phyloP scores from a whole-genome alignment of 768 basidiomycete genomes.

The Rhodotorula diobovata region DNA sequence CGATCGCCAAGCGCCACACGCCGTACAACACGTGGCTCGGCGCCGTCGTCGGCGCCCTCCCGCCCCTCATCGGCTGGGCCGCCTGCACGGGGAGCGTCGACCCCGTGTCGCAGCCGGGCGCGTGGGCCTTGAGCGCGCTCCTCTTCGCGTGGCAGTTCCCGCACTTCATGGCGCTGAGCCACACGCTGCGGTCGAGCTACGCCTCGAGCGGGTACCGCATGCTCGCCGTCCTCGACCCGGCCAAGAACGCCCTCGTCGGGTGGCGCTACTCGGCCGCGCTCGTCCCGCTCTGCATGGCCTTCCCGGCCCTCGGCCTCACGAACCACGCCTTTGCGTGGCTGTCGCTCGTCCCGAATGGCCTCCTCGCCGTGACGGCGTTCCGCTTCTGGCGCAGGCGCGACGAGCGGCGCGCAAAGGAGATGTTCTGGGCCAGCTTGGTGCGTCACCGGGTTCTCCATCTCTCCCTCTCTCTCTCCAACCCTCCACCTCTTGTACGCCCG shows the following conservation, averaged over 20 bases:
- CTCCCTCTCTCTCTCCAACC: neutral
- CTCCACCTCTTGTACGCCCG: too few relatives aligned
- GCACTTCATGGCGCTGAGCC: slow-evolving; percentile 90
- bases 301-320: slow-evolving; percentile 84
- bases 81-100: slow-evolving; percentile 84
- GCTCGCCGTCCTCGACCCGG: slow-evolving; percentile 74
- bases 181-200: slow-evolving; percentile 79
- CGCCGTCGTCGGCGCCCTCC: slow-evolving; percentile 82
- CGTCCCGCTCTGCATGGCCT: slow-evolving; percentile 72
- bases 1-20: slow-evolving; percentile 79
- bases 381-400: slow-evolving; percentile 65
- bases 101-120: slow-evolving; percentile 59
- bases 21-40: slow-evolving; percentile 91
- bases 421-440: slow-evolving; percentile 81
- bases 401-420: slow-evolving; percentile 53
- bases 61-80: slow-evolving; percentile 97
- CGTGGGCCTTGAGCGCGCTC: slow-evolving; percentile 72
- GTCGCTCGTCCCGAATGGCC: slow-evolving; percentile 66
- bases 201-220: slow-evolving; percentile 90
- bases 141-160: slow-evolving; percentile 98
- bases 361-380: slow-evolving; percentile 66
- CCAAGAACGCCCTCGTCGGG: slow-evolving; percentile 75
- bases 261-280: slow-evolving; percentile 75
- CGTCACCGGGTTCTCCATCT: slow-evolving; percentile 65
- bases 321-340: slow-evolving; percentile 82